Evolutionary conservation across 2,329 filamentous ascomycete species (phyloP), one percentile per base, ranked within the genome.

Genomic region (Aspergillus terreus): DNA sequence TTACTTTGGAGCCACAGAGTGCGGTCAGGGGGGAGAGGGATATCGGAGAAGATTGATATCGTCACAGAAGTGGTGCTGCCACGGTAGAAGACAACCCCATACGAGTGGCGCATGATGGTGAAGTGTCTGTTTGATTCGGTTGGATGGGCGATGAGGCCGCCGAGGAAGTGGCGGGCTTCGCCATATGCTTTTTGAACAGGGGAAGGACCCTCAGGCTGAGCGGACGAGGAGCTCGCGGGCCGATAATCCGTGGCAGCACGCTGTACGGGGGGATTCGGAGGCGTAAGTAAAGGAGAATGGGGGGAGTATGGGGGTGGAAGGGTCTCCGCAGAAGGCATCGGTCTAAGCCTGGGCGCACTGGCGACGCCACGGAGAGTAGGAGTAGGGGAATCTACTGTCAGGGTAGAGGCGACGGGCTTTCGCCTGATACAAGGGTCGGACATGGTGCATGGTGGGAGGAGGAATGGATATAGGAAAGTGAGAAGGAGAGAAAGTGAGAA

Each of bases 1-100:
- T 84, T 85, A 52, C 78, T 78, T 70, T 89, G 86, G 23, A 89
- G 71, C 82, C 84, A 89, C 12, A 88, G 64, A 0, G 81, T 82
- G 6, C 86, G 77, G 21, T 80, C 77, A 0, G 69, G 49, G 0
- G 85, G 83, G 0, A 88, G 64, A 0, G 79, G 77, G 2, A 71
- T 68, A 55, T 85, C 80, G 0, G 78, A 79, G 60, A 89, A 84
- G 44, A 88, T 76, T 2, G 84, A 85, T 36, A 90, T 75, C 3
- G 81, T 76, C 4, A 89, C 75, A 6, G 80, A 82, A 0, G 86
- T 90, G 3, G 76, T 74, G 1, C 82, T 78, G 0, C 86, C 86
- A 30, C 80, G 80, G 62, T 88, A 89, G 70, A 84, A 84, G 10
- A 88, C 76, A 1, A 88, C 62, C 0, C 80, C 80, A 25, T 80